Conservation (phyloP, 148 eudicot genomes). For the Vaccinium darrowii region DNA sequence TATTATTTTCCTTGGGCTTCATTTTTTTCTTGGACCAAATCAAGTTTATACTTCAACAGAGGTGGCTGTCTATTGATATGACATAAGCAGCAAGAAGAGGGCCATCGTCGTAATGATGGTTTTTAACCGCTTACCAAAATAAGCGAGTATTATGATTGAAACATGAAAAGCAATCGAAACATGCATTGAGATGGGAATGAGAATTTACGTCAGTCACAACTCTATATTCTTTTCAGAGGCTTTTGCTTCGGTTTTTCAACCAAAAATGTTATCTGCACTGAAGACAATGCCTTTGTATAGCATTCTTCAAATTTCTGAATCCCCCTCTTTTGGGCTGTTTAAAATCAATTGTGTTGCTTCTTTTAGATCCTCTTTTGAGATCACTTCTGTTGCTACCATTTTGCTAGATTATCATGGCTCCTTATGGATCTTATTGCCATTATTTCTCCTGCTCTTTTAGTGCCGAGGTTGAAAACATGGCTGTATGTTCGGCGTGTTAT, state of each 20-base stretch:
- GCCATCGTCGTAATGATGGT: constrained; percentile 52
- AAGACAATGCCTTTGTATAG: constrained; percentile 57
- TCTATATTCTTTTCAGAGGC: constrained; percentile 63
- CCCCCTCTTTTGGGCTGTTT: too few species aligned
- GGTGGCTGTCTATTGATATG: constrained; percentile 35
- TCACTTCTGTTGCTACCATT: too few species aligned
- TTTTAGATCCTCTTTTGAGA: too few species aligned
- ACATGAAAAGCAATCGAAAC: not conserved
- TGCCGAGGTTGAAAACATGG: too few species aligned
- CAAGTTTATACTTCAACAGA: not conserved
- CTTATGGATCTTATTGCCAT: too few species aligned
- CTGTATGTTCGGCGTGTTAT: too few species aligned
- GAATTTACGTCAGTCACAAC: constrained; percentile 60
- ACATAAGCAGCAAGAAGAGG: constrained; percentile 65
- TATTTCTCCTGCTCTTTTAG: too few species aligned
- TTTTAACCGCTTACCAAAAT: constrained; percentile 56
- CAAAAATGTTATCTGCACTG: constrained; percentile 58
- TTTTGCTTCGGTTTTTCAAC: constrained; percentile 79
- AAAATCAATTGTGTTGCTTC: too few species aligned
- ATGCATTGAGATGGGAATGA: constrained; percentile 11
- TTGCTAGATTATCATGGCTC: too few species aligned
- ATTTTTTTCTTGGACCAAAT: too few species aligned
- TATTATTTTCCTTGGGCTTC: too few species aligned
- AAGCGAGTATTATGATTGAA: constrained; percentile 22
- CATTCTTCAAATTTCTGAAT: constrained; percentile 4